phyloP scores from a whole-genome alignment of 371 early-diverging fungal genomes.

The Chytridiales sp. region DNA sequence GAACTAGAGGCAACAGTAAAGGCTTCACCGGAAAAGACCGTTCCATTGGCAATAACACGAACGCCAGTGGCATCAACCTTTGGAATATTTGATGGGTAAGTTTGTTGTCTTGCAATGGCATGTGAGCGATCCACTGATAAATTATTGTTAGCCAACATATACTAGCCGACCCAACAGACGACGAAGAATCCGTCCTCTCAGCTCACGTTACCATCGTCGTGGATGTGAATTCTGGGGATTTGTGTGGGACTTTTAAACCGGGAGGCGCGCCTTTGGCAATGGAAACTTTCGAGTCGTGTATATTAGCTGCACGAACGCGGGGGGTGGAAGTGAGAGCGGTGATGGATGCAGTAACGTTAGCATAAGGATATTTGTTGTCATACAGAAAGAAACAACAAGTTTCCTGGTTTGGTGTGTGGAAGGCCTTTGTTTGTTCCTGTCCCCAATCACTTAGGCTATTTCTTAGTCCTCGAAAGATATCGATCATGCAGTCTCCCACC shows the following conservation, averaged over 20 bases:
- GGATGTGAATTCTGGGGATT: conserved; percentile 53
- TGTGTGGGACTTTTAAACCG: conserved; percentile 34
- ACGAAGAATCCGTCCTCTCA: conserved; percentile 65
- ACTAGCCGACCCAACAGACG: conserved; percentile 73
- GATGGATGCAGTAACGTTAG: too few species aligned
- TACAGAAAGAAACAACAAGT: too few species aligned
- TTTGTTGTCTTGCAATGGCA: background rate
- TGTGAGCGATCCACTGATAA: background rate
- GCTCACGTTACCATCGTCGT: conserved; percentile 61
- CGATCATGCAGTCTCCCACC: too few species aligned
- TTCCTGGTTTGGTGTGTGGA: too few species aligned
- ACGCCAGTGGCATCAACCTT: conserved; percentile 67
- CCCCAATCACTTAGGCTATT: too few species aligned
- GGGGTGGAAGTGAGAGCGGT: conserved; percentile 1
- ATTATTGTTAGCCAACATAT: conserved; percentile 39
- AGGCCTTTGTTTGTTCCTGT: too few species aligned
- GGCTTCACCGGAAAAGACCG: conserved; percentile 46
- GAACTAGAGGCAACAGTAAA: conserved; percentile 63
- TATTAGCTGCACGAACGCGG: conserved; percentile 21
- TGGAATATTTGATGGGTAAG: conserved; percentile 61
- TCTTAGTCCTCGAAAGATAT: too few species aligned
- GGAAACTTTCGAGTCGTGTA: conserved; percentile 23
- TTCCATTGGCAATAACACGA: conserved; percentile 52
- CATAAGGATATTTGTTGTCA: too few species aligned
- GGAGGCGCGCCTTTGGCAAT: conserved; percentile 25